These are phyloP conservation scores for Rutstroemia sp. DNA, from an alignment of 2,329 filamentous ascomycete species.

Conservation along the genomic window DNA sequence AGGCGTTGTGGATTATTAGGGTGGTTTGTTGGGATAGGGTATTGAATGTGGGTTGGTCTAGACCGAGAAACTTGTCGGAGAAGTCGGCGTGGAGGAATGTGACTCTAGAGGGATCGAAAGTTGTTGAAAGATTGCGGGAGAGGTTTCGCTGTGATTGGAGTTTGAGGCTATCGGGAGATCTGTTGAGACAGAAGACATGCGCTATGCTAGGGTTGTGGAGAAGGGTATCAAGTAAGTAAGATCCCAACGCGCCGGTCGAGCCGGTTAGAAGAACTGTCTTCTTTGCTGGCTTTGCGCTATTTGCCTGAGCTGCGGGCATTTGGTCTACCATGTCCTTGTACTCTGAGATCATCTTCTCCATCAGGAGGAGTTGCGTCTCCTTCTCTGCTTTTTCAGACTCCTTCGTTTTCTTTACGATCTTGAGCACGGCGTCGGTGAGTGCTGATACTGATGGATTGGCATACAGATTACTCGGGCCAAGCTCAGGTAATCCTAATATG, in stretches of 20 bases:
- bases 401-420: not conserved
- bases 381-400: too few species aligned
- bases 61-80: conserved; percentile 39
- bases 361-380: not conserved
- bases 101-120: conserved; percentile 27
- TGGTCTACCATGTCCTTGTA: not conserved
- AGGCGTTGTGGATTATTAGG: conserved; percentile 21
- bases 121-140: too few species aligned
- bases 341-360: not conserved
- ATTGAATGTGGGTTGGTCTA: conserved; percentile 23
- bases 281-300: not conserved
- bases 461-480: not conserved
- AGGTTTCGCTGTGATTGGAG: not conserved
- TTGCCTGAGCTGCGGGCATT: not conserved
- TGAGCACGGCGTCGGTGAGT: not conserved
- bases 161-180: not conserved
- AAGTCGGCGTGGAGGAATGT: conserved; percentile 44
- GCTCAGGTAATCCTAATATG: not conserved
- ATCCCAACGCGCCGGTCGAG: not conserved
- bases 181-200: conserved; percentile 1
- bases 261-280: not conserved
- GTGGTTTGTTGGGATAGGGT: conserved; percentile 12
- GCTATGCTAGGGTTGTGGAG: not conserved
- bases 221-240: not conserved
- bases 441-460: not conserved